phyloP scores from a whole-genome alignment of 441 rosid species.

The Gossypium trilobum region DNA sequence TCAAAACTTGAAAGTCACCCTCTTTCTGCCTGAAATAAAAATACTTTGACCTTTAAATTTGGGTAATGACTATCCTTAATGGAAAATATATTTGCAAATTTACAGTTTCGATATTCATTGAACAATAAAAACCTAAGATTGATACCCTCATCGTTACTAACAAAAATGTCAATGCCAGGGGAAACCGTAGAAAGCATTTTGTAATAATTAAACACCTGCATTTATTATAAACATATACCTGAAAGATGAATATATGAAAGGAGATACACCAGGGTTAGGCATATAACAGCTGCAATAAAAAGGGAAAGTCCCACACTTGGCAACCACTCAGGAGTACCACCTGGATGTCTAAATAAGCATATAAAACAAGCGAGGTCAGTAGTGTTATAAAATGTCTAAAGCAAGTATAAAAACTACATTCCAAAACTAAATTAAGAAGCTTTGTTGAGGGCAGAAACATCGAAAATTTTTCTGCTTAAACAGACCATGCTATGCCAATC shows the following conservation, averaged over 20 bases:
- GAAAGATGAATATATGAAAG: conserved; percentile 86
- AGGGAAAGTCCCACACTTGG: conserved; percentile 41
- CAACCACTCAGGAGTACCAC: conserved; percentile 83
- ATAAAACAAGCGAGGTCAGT: conserved; percentile 12
- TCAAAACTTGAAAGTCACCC: neutral
- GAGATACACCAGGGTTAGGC: conserved; percentile 67
- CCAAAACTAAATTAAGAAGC: neutral
- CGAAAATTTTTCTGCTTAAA: neutral
- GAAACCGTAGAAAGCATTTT: conserved; percentile 17
- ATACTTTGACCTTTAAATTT: neutral
- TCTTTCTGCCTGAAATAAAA: neutral
- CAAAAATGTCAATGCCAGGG: neutral
- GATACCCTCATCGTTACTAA: neutral
- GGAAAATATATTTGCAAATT: neutral
- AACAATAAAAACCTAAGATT: conserved; percentile 1
- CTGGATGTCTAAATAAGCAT: conserved; percentile 59
- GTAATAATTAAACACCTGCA: conserved; percentile 37
- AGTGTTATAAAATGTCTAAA: neutral
- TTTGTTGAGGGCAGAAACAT: neutral
- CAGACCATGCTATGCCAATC: neutral
- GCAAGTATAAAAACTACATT: neutral
- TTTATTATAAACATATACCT: conserved; percentile 35
- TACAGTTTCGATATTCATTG: neutral
- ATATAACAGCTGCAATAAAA: conserved; percentile 48
- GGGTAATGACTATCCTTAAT: neutral